Evolutionary conservation across 108 stramenopile species (phyloP).

Genomic region (Poteriospumella lacustris): DNA sequence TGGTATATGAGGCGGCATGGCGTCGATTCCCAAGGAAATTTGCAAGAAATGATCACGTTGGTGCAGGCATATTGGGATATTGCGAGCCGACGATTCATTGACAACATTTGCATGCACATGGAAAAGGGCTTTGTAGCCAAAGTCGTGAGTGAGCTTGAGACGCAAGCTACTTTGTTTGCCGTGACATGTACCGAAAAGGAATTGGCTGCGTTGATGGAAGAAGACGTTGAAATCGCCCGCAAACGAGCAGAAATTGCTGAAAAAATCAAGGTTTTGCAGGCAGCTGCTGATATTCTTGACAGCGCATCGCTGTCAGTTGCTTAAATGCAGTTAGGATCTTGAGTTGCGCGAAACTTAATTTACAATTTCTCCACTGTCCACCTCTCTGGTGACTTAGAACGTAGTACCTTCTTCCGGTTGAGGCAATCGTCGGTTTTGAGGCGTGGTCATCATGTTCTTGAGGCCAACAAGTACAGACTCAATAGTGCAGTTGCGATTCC

Average conservation of each 20-base stretch:
- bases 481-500: slow-evolving; percentile 28
- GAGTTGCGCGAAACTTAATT: too few relatives aligned
- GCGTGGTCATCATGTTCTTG: slow-evolving; percentile 47
- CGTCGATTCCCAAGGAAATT: slow-evolving; percentile 44
- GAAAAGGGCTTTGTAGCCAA: slow-evolving; percentile 43
- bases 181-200: background rate
- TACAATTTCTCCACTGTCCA: too few relatives aligned
- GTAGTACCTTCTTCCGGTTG: slow-evolving; percentile 50
- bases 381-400: slow-evolving; percentile 47
- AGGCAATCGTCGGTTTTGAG: slow-evolving; percentile 47
- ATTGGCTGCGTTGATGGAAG: too few relatives aligned
- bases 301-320: too few relatives aligned
- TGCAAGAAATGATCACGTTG: slow-evolving; percentile 50
- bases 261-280: too few relatives aligned
- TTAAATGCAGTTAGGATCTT: too few relatives aligned
- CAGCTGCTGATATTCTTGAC: too few relatives aligned
- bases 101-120: slow-evolving; percentile 54
- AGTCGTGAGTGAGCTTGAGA: slow-evolving; percentile 39
- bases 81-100: slow-evolving; percentile 43
- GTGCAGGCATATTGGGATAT: slow-evolving; percentile 53
- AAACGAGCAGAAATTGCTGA: too few relatives aligned
- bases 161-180: background rate
- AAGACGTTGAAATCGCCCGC: too few relatives aligned
- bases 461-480: slow-evolving; percentile 44
- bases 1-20: slow-evolving; percentile 47